Evolutionary conservation across 1,284 basidiomycete genomes (phyloP).

Genomic region (Ustilago nuda): DNA sequence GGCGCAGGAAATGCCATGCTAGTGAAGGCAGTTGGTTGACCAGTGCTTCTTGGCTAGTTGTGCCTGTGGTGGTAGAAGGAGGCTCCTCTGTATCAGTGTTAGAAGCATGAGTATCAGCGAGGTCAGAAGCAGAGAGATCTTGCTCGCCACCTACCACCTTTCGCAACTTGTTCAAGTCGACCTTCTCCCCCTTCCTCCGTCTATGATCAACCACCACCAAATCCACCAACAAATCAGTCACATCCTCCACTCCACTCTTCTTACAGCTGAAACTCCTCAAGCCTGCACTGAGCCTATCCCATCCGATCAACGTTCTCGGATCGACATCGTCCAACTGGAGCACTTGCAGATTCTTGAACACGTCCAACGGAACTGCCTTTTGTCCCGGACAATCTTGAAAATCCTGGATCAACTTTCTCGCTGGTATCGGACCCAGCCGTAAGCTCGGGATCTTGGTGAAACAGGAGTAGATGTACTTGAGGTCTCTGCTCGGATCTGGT

Average conservation of each 20-base stretch:
- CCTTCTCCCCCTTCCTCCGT: conserved; percentile 39
- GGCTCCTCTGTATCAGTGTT: not conserved
- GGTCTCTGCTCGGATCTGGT: conserved; percentile 75
- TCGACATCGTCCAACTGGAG: conserved; percentile 83
- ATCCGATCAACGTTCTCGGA: conserved; percentile 83
- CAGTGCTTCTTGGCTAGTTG: conserved; percentile 34
- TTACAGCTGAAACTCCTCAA: conserved; percentile 80
- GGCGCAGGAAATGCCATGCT: conserved; percentile 82
- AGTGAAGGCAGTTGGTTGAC: conserved; percentile 74
- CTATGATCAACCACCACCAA: conserved; percentile 79
- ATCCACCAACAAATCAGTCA: conserved; percentile 82
- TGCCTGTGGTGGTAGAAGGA: not conserved
- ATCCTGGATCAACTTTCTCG: conserved; percentile 77
- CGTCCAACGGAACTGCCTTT: conserved; percentile 82
- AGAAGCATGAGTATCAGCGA: conserved; percentile 5
- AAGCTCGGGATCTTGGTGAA: conserved; percentile 88
- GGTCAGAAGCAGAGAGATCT: conserved; percentile 1
- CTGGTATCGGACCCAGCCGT: conserved; percentile 70
- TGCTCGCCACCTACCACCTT: conserved; percentile 3
- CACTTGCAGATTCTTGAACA: conserved; percentile 83
- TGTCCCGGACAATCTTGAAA: conserved; percentile 78
- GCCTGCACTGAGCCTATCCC: conserved; percentile 81
- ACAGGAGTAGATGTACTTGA: conserved; percentile 85
- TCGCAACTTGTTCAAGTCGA: conserved; percentile 15
- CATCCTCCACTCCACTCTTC: conserved; percentile 82